Base-by-base conservation (phyloP, 441 rosid species). In the Erodium trifolium region DNA sequence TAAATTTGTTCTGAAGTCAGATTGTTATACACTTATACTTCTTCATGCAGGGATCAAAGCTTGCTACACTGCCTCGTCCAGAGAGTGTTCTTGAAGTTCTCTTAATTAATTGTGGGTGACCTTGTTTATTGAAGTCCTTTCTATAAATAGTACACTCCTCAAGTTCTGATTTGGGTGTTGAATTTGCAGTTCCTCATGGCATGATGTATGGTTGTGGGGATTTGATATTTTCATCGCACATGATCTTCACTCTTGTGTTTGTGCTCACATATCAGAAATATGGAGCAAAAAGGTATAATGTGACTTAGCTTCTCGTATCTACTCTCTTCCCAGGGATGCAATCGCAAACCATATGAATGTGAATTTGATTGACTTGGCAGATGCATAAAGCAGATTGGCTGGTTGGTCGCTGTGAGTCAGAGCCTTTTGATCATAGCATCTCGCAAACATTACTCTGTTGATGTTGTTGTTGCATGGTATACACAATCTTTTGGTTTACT, bases 181-280 rank as follows among this genome's bases (percentile, higher is more conserved):
- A 74, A 68, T 73, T 45, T 69, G 85, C 93, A 94, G 99, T 93
- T 89, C 96, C 97, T 71, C 88, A 83, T 39, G 99, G 99, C 27
- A 86, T 87, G 37, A 79, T 86, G 60, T 92, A 87, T 70, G 99
- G 99, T 29, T 95, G 99, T 69, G 99, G 99, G 70, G 99, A 95
- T 82, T 81, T 95, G 86, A 95, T 95, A 65, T 95, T 95, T 79
- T 95, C 99, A 62, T 95, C 99, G 2, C 99, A 95, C 80, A 95
- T 92, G 98, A 95, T 95, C 78, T 95, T 95, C 76, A 88, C 96
- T 43, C 81, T 95, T 1, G 97, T 95, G 66, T 95, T 95, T 80
- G 97, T 95, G 69, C 93, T 79, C 65, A 84, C 97, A 2, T 95
- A 92, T 79, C 98, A 95, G 80, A 92, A 90, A 76, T 92, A 92